phyloP scores from a whole-genome alignment of 139 green algal species.

The Coccomyxa sp. region DNA sequence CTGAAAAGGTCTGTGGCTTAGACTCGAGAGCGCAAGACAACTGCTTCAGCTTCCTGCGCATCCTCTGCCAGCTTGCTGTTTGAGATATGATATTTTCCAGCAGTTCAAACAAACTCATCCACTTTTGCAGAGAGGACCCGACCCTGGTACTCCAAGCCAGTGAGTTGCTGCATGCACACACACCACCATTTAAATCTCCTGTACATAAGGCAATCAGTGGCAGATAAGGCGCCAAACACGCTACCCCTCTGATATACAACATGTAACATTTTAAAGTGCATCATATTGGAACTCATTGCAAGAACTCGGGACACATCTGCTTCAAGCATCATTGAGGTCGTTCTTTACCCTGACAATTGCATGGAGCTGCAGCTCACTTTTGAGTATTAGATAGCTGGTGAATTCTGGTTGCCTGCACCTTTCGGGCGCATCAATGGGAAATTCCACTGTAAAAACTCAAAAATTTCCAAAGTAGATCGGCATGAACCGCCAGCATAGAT shows the following conservation, averaged over 20 bases:
- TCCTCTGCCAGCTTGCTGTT: too few relatives aligned
- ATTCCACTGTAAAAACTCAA: too few relatives aligned
- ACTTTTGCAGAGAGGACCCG: constrained; percentile 26
- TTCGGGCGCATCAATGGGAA: background rate
- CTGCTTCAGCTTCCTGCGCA: too few relatives aligned
- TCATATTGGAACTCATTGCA: background rate
- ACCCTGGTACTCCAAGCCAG: constrained; percentile 30
- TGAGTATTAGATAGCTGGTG: too few relatives aligned
- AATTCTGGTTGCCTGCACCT: background rate
- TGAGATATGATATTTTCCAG: too few relatives aligned
- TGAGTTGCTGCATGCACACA: constrained; percentile 10
- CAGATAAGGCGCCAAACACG: background rate
- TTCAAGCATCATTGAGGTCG: background rate
- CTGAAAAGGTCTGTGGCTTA: too few relatives aligned
- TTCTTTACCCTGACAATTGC: background rate
- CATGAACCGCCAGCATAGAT: background rate
- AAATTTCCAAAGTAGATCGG: background rate
- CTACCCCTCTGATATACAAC: background rate
- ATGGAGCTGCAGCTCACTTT: background rate
- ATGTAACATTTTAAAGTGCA: background rate
- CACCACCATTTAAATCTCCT: background rate
- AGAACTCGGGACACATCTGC: background rate
- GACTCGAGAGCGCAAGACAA: too few relatives aligned
- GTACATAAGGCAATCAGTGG: background rate
- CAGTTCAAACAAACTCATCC: constrained; percentile 25